These are phyloP conservation scores for Debaryomyces subglobosus DNA, from an alignment of 1,139 yeast species.

Conservation along the genomic window DNA sequence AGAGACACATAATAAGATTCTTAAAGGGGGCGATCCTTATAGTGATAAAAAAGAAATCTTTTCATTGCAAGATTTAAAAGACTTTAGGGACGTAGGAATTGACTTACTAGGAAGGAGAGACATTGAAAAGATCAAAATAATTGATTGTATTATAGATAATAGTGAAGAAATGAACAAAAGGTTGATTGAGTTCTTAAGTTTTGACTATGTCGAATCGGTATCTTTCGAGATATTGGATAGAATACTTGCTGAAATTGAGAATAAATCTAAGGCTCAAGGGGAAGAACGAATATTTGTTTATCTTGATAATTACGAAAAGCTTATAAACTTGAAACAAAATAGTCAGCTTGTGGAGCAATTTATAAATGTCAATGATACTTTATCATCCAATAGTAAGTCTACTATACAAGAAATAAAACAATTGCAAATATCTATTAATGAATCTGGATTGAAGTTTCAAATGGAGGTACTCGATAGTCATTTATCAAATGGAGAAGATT, in stretches of 20 bases:
- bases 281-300: conserved; percentile 26
- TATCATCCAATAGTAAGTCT: conserved; percentile 10
- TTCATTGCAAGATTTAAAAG: conserved; percentile 37
- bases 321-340: conserved; percentile 32
- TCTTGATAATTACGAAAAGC: conserved; percentile 27
- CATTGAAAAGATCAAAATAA: conserved; percentile 21
- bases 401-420: conserved; percentile 29
- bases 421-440: conserved; percentile 25
- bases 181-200: conserved; percentile 29
- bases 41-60: conserved; percentile 40
- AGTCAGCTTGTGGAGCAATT: conserved; percentile 25
- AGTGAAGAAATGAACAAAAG: conserved; percentile 35
- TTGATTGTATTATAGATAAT: conserved; percentile 29
- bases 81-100: conserved; percentile 46
- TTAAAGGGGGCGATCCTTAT: conserved; percentile 47
- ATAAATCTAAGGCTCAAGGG: conserved; percentile 22
- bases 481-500: conserved; percentile 36
- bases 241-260: conserved; percentile 23
- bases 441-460: conserved; percentile 31
- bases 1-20: conserved; percentile 34
- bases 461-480: conserved; percentile 22
- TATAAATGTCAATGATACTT: conserved; percentile 16
- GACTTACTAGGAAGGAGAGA: conserved; percentile 35
- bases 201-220: conserved; percentile 28
- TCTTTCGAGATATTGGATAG: conserved; percentile 25